These are phyloP conservation scores for Neospora caninum DNA, from an alignment of 169 alveolate species.

Conservation along the genomic window DNA sequence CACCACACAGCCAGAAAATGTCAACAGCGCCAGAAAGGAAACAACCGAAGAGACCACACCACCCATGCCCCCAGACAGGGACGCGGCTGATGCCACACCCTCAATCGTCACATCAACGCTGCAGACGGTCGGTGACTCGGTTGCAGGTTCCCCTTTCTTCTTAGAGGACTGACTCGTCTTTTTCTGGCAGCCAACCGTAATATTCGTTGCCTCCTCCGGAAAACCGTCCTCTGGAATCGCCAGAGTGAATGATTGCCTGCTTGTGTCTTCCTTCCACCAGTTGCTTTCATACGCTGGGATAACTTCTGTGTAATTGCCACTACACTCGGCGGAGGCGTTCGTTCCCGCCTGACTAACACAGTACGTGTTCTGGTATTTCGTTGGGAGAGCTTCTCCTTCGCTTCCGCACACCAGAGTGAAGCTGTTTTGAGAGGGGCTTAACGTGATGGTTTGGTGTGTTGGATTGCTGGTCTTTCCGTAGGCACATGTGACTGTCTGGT, in stretches of 20 bases:
- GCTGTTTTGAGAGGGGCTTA: neutral
- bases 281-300: neutral
- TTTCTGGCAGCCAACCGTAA: neutral
- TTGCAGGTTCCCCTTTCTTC: neutral
- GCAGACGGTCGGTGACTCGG: neutral
- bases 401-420: neutral
- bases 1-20: no score
- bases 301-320: neutral
- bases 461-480: conserved; percentile 19
- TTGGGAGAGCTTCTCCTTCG: neutral
- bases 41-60: neutral
- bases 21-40: neutral
- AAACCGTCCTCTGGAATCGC: neutral
- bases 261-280: neutral
- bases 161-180: no score
- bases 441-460: neutral
- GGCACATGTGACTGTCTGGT: neutral
- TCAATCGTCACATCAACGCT: neutral
- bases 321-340: neutral
- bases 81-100: neutral
- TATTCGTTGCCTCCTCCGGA: neutral
- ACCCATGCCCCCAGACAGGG: no score
- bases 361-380: neutral
- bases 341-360: neutral
- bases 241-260: neutral